A percentile compares a stretch with the other conserved stretches of the same genome.
These are phyloP conservation scores for Alternaria infectoria DNA, from an alignment of 2,329 filamentous ascomycete genomes.

Conservation along the genomic window DNA sequence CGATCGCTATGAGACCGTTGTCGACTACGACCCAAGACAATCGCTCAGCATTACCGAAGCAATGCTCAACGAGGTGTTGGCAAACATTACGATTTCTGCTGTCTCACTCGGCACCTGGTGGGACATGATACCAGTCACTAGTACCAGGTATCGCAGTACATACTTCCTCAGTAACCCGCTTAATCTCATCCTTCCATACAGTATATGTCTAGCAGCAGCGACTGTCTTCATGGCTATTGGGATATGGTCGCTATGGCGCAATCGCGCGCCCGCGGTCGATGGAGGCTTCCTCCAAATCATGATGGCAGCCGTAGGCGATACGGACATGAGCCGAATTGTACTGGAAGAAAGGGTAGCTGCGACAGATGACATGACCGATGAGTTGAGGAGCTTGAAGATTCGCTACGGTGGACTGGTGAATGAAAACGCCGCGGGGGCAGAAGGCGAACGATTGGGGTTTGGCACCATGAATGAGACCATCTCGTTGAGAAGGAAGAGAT, in stretches of 20 bases:
- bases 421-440: rapidly evolving
- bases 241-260: not conserved
- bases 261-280: not conserved
- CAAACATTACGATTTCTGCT: not conserved
- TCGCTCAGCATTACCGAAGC: not conserved
- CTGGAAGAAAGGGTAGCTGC: not conserved
- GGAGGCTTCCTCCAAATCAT: not conserved
- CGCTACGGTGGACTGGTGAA: not conserved
- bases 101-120: not conserved
- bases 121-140: not conserved
- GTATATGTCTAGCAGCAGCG: not conserved
- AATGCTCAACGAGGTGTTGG: not conserved
- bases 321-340: not conserved
- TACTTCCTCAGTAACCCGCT: not conserved
- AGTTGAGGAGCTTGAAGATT: not conserved
- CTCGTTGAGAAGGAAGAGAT: not conserved
- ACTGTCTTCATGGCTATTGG: not conserved
- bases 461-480: not conserved
- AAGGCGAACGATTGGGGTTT: not conserved
- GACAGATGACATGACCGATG: not conserved
- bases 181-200: not conserved
- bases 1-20: no score
- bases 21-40: no score
- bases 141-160: not conserved
- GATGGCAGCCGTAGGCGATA: not conserved